A percentile compares a stretch with the other conserved stretches of the same genome.
Evolutionary conservation across 768 basidiomycete genomes (phyloP).

Genomic region (Floccularia luteovirens): DNA sequence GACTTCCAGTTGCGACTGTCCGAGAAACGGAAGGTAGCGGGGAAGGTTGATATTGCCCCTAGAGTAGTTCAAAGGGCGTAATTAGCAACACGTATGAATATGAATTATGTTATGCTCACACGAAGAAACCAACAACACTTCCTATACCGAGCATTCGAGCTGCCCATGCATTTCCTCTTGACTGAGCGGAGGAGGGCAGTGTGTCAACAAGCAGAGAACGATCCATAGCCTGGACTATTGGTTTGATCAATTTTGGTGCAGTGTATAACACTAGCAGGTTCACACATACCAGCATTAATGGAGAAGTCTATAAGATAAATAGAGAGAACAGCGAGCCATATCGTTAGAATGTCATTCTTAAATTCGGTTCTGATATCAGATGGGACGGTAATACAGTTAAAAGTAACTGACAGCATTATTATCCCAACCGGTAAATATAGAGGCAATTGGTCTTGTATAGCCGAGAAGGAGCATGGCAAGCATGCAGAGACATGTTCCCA

Average conservation of each 20-base stretch:
- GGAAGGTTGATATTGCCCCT: conserved; percentile 73
- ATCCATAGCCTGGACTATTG: conserved; percentile 78
- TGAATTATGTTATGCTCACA: conserved; percentile 32
- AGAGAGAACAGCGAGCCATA: conserved; percentile 63
- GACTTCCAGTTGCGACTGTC: conserved; percentile 73
- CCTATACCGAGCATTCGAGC: conserved; percentile 88
- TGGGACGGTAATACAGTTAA: neutral
- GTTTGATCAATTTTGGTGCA: conserved; percentile 3
- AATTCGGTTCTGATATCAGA: neutral
- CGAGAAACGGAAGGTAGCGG: conserved; percentile 62
- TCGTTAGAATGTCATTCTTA: conserved; percentile 60
- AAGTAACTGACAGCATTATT: conserved; percentile 16
- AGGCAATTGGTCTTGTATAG: conserved; percentile 67
- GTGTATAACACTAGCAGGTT: neutral
- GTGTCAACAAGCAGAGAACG: conserved; percentile 88
- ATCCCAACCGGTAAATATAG: conserved; percentile 28
- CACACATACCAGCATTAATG: conserved; percentile 36
- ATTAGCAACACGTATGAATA: neutral
- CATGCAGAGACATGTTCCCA: conserved; percentile 58
- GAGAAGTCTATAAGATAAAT: conserved; percentile 52
- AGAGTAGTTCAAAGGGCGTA: neutral
- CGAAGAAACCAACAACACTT: conserved; percentile 79
- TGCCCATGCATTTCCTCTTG: conserved; percentile 91
- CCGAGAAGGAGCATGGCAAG: conserved; percentile 77
- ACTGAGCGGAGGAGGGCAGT: conserved; percentile 65